These are phyloP conservation scores for Fusarium illudens DNA, from an alignment of 2,329 filamentous ascomycete species.

Conservation along the genomic window DNA sequence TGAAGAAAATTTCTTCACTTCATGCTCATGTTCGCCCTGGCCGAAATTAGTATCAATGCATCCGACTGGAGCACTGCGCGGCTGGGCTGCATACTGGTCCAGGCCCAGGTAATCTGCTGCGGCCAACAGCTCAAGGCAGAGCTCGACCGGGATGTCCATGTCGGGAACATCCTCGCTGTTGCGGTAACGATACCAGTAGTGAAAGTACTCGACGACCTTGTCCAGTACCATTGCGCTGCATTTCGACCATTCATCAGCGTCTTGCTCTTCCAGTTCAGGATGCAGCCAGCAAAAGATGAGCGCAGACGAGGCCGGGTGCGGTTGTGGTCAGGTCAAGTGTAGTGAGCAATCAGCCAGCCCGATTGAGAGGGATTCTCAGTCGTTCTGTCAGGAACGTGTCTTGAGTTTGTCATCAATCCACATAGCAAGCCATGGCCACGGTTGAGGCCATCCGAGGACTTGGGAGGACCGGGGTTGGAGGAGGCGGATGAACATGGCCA, in stretches of 20 bases:
- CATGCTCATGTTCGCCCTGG: slow-evolving; percentile 50
- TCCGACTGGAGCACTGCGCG: slow-evolving; percentile 25
- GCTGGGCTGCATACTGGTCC: slow-evolving; percentile 60
- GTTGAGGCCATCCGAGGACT: slow-evolving; percentile 1
- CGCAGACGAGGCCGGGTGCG: slow-evolving; percentile 20
- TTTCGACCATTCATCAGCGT: slow-evolving; percentile 38
- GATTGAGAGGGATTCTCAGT: slow-evolving; percentile 37
- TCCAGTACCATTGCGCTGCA: slow-evolving; percentile 76
- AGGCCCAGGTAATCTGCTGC: slow-evolving; percentile 80
- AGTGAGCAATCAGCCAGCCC: slow-evolving; percentile 63
- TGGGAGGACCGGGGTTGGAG: slow-evolving; percentile 4
- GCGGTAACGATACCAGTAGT: slow-evolving; percentile 80
- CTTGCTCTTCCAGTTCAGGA: slow-evolving; percentile 19
- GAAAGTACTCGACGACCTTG: slow-evolving; percentile 84
- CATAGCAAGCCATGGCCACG: slow-evolving; percentile 16
- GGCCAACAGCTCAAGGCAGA: slow-evolving; percentile 80
- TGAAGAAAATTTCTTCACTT: slow-evolving; percentile 39
- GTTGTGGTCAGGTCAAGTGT: slow-evolving; percentile 70
- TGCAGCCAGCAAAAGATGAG: slow-evolving; percentile 19
- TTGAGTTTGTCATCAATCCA: slow-evolving; percentile 52
- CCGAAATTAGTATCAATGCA: slow-evolving; percentile 43
- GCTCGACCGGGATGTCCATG: slow-evolving; percentile 81
- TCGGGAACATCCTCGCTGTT: slow-evolving; percentile 78
- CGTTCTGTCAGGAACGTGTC: slow-evolving; percentile 59
- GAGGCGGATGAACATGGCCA: slow-evolving; percentile 5